These are phyloP conservation scores for Epichloe uncinata DNA, from an alignment of 2,329 filamentous ascomycete genomes.

Conservation along the genomic window DNA sequence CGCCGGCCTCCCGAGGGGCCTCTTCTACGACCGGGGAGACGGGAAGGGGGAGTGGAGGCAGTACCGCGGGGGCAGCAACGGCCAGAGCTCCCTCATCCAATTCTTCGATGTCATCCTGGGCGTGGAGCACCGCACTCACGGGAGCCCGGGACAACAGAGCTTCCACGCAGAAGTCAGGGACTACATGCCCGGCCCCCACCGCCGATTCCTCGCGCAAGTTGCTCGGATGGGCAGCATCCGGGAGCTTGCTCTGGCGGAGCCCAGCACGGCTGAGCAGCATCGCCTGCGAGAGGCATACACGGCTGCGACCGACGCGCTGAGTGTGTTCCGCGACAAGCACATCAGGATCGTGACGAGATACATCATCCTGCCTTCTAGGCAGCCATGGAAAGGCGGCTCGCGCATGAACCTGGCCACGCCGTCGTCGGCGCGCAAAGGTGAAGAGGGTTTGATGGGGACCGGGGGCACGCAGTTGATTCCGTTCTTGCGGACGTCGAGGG, in stretches of 20 bases:
- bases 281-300: conserved; percentile 43
- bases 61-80: conserved; percentile 83
- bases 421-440: conserved; percentile 20
- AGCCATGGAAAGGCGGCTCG: conserved; percentile 17
- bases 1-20: conserved; percentile 68
- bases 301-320: conserved; percentile 60
- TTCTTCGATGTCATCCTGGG: conserved; percentile 84
- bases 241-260: conserved; percentile 46
- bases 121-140: conserved; percentile 52
- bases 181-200: conserved; percentile 84
- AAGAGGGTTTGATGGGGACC: conserved; percentile 57
- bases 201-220: conserved; percentile 62
- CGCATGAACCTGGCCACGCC: conserved; percentile 31
- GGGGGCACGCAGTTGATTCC: conserved; percentile 85
- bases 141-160: conserved; percentile 21
- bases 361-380: conserved; percentile 65
- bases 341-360: conserved; percentile 84
- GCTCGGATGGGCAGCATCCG: conserved; percentile 60
- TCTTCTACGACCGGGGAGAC: conserved; percentile 69
- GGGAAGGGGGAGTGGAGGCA: conserved; percentile 57
- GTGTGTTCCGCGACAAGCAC: conserved; percentile 69
- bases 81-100: conserved; percentile 83
- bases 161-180: conserved; percentile 58
- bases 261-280: conserved; percentile 36
- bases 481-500: conserved; percentile 81